A percentile compares a stretch with the other conserved stretches of the same genome.
Conservation (phyloP, 1,139 yeast genomes). For the Arxiozyma slooffiae region DNA sequence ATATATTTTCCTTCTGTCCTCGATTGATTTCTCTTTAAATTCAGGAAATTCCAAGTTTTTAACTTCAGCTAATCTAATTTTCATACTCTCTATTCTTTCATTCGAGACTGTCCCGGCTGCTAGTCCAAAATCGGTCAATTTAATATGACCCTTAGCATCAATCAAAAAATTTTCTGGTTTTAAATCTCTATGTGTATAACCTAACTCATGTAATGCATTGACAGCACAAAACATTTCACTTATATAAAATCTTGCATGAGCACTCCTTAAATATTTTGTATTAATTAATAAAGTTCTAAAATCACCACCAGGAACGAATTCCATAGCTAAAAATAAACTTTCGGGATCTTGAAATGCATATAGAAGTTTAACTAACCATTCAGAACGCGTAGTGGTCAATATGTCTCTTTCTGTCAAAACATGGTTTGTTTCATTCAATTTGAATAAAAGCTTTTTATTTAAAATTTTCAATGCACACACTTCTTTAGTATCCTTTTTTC, state of each 20-base stretch:
- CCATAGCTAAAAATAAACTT: slow-evolving; percentile 93
- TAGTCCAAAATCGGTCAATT: slow-evolving; percentile 92
- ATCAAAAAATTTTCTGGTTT: slow-evolving; percentile 96
- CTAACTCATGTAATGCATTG: slow-evolving; percentile 85
- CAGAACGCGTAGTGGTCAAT: slow-evolving; percentile 85
- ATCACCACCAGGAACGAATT: slow-evolving; percentile 98
- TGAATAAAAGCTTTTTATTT: slow-evolving; percentile 75
- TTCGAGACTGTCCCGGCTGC: slow-evolving; percentile 95
- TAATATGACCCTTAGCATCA: slow-evolving; percentile 90
- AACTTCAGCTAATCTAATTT: slow-evolving; percentile 70
- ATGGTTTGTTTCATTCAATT: slow-evolving; percentile 90
- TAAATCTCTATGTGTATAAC: slow-evolving; percentile 92
- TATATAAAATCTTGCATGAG: slow-evolving; percentile 90
- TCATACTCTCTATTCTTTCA: slow-evolving; percentile 90
- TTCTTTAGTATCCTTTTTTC: slow-evolving; percentile 89
- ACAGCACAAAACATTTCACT: slow-evolving; percentile 95
- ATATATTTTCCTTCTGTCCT: slow-evolving; percentile 79
- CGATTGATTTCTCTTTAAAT: slow-evolving; percentile 59
- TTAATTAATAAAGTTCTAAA: slow-evolving; percentile 88
- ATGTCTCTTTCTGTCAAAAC: slow-evolving; percentile 94
- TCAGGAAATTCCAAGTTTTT: slow-evolving; percentile 56
- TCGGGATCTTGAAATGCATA: slow-evolving; percentile 94
- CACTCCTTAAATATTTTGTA: slow-evolving; percentile 85
- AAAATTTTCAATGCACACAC: slow-evolving; percentile 91
- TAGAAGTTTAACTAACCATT: slow-evolving; percentile 87